Percentiles rank a stretch among this genome's conserved stretches.
These are phyloP conservation scores for Solanum hybrid DNA, from an alignment of 305 asterid genomes.

Conservation along the genomic window DNA sequence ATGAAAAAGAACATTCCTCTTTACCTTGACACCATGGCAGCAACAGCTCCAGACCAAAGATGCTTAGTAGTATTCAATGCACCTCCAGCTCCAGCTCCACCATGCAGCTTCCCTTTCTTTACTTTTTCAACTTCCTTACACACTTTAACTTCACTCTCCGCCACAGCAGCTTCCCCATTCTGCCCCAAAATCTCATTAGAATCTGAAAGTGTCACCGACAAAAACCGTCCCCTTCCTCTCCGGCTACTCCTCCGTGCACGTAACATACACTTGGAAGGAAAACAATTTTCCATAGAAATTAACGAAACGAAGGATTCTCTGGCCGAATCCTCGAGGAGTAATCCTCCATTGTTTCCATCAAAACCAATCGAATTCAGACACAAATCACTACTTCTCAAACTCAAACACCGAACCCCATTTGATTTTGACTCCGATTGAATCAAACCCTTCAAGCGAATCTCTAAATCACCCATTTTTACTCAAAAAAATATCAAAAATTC, in stretches of 20 bases:
- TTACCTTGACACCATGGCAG: conserved; percentile 84
- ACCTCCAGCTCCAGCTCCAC: conserved; percentile 32
- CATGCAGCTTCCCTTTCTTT: conserved; percentile 24
- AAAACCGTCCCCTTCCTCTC: conserved; percentile 26
- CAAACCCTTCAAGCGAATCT: conserved; percentile 35
- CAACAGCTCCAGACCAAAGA: conserved; percentile 97
- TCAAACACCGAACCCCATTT: neutral
- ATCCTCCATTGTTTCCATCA: conserved; percentile 36
- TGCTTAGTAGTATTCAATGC: conserved; percentile 78
- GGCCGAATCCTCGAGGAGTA: conserved; percentile 55
- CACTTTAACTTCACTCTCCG: conserved; percentile 21
- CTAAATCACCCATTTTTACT: conserved; percentile 41
- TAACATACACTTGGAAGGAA: conserved; percentile 15
- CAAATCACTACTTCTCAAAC: conserved; percentile 19
- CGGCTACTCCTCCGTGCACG: conserved; percentile 25
- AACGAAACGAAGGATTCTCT: conserved; percentile 49
- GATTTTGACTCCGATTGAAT: conserved; percentile 9
- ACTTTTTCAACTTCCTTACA: conserved; percentile 22
- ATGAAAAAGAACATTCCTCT: neutral
- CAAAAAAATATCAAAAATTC: neutral
- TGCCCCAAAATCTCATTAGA: conserved; percentile 36
- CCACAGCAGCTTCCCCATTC: conserved; percentile 31
- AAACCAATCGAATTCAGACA: conserved; percentile 17
- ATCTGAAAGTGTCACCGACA: conserved; percentile 56
- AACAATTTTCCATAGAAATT: conserved; percentile 18